Evolutionary conservation across 1,284 basidiomycete species (phyloP).

Genomic region (Ceratobasidium sp.): DNA sequence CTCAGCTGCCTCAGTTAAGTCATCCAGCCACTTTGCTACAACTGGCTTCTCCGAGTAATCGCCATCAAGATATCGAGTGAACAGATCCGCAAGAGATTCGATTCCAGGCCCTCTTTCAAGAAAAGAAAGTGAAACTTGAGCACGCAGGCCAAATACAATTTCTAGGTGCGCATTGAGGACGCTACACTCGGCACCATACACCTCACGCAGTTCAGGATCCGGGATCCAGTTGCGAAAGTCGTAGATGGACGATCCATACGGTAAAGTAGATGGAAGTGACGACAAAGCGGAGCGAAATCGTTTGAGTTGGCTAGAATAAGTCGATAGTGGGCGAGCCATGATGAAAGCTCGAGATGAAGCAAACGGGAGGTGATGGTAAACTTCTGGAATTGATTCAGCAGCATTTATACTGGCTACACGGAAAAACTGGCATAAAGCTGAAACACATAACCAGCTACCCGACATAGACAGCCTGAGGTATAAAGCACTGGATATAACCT

Average conservation of each 20-base stretch:
- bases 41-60: conserved; percentile 9
- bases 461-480: too few species aligned
- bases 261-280: neutral
- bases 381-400: too few species aligned
- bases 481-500: too few species aligned
- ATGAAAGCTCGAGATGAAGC: too few species aligned
- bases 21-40: conserved; percentile 22
- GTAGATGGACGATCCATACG: neutral
- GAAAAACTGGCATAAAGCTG: too few species aligned
- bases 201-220: neutral
- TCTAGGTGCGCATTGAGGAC: conserved; percentile 15
- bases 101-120: conserved; percentile 6
- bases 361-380: too few species aligned
- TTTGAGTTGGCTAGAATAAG: neutral
- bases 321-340: too few species aligned
- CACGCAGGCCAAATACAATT: conserved; percentile 4
- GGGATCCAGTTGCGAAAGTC: conserved; percentile 11
- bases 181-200: conserved; percentile 6
- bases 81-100: neutral
- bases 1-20: conserved; percentile 3
- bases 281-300: neutral
- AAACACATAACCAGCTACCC: too few species aligned
- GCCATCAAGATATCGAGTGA: neutral
- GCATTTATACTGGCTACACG: too few species aligned
- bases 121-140: neutral